Evolutionary conservation across 306 rosid species (phyloP).

Genomic region (Biancaea sappan): DNA sequence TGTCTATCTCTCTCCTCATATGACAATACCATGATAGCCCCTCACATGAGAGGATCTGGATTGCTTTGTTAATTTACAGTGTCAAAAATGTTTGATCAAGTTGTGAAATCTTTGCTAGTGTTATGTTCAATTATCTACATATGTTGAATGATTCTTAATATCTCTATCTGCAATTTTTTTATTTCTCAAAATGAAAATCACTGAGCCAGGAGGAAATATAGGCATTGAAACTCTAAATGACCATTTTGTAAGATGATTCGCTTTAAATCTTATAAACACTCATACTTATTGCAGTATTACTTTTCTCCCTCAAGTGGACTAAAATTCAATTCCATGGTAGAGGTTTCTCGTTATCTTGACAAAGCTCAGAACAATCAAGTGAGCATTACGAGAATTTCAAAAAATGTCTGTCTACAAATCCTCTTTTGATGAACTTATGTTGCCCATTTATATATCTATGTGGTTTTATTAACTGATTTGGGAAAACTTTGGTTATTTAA

Average conservation of each 20-base stretch:
- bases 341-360: constrained; percentile 59
- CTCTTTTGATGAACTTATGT: constrained; percentile 26
- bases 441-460: constrained; percentile 8
- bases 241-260: constrained; percentile 23
- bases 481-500: constrained; percentile 49
- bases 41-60: too few relatives aligned
- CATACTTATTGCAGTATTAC: constrained; percentile 65
- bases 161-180: not conserved
- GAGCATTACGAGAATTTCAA: constrained; percentile 35
- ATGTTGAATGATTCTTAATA: not conserved
- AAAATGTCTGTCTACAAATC: constrained; percentile 58
- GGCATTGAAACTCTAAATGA: constrained; percentile 16
- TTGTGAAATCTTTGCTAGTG: not conserved
- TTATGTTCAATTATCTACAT: not conserved
- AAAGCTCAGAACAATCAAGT: constrained; percentile 38
- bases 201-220: not conserved
- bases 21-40: too few relatives aligned
- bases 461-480: constrained; percentile 38
- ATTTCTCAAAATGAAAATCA: constrained; percentile 2
- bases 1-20: too few relatives aligned
- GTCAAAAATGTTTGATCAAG: not conserved
- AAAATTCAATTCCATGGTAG: constrained; percentile 62
- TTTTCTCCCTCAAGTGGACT: constrained; percentile 51
- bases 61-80: not conserved
- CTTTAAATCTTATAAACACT: constrained; percentile 28